Evolutionary conservation across 441 rosid genomes (phyloP).

Genomic region (Metrosideros polymorpha): DNA sequence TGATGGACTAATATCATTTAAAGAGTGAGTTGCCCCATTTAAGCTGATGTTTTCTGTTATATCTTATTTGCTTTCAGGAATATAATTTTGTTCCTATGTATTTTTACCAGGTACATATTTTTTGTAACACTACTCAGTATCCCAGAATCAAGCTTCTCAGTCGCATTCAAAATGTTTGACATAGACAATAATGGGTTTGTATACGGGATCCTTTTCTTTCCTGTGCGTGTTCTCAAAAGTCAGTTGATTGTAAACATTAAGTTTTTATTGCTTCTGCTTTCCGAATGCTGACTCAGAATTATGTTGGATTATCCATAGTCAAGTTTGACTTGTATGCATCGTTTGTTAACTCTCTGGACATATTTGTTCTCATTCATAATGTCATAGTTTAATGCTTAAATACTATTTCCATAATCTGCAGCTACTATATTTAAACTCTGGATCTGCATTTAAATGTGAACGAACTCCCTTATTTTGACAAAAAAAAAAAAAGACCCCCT

Average conservation of each 20-base stretch:
- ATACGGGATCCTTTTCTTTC: neutral
- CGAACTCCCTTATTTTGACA: neutral
- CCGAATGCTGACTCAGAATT: neutral
- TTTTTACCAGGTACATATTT: conserved; percentile 68
- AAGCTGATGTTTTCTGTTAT: neutral
- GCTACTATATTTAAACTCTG: neutral
- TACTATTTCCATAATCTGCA: neutral
- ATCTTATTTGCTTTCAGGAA: neutral
- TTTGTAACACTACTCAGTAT: conserved; percentile 79
- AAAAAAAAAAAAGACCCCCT: too few species aligned
- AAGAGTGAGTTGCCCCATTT: conserved; percentile 55
- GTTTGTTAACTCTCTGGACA: neutral
- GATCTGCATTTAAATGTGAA: neutral
- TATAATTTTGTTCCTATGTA: neutral
- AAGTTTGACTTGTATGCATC: neutral
- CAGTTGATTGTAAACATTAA: neutral
- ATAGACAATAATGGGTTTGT: conserved; percentile 67
- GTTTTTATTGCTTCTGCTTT: neutral
- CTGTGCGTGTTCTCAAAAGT: neutral
- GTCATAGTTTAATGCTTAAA: neutral
- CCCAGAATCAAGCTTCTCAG: conserved; percentile 77
- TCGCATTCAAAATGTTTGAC: conserved; percentile 92
- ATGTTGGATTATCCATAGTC: neutral
- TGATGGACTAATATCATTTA: conserved; percentile 84
- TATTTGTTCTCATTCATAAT: neutral